Conservation (phyloP, 1,284 basidiomycete species). For the Sporisorium scitamineum region DNA sequence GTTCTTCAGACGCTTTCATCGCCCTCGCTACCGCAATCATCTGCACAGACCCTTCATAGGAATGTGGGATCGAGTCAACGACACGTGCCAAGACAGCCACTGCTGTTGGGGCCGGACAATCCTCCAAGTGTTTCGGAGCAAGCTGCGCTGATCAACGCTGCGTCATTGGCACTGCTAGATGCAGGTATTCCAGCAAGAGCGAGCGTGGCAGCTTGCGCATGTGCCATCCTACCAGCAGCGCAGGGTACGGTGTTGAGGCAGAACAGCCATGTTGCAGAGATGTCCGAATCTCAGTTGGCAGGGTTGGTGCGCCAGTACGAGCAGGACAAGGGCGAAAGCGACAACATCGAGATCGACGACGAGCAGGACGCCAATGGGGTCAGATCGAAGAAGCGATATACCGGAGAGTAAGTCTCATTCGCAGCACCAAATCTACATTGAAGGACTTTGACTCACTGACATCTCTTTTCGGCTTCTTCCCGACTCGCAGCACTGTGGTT, state of each 20-base stretch:
- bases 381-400: slow-evolving; percentile 17
- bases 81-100: slow-evolving; percentile 35
- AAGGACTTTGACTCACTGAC: neutral
- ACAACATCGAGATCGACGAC: slow-evolving; percentile 30
- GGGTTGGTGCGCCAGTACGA: slow-evolving; percentile 41
- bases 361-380: slow-evolving; percentile 5
- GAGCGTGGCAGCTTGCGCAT: slow-evolving; percentile 70
- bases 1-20: slow-evolving; percentile 74
- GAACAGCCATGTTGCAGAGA: slow-evolving; percentile 37
- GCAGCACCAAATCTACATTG: neutral
- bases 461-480: neutral
- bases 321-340: slow-evolving; percentile 19
- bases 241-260: slow-evolving; percentile 41
- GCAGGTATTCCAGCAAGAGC: slow-evolving; percentile 71
- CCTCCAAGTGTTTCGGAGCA: slow-evolving; percentile 67
- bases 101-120: slow-evolving; percentile 59
- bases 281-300: slow-evolving; percentile 28
- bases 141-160: slow-evolving; percentile 74
- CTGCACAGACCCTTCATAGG: slow-evolving; percentile 8
- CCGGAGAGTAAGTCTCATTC: slow-evolving; percentile 31
- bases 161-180: slow-evolving; percentile 71
- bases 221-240: slow-evolving; percentile 71
- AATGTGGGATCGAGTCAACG: slow-evolving; percentile 21
- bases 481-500: slow-evolving; percentile 36
- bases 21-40: slow-evolving; percentile 65